Conservation (phyloP, 2,329 filamentous ascomycete species). For the Fusarium lyarnte region DNA sequence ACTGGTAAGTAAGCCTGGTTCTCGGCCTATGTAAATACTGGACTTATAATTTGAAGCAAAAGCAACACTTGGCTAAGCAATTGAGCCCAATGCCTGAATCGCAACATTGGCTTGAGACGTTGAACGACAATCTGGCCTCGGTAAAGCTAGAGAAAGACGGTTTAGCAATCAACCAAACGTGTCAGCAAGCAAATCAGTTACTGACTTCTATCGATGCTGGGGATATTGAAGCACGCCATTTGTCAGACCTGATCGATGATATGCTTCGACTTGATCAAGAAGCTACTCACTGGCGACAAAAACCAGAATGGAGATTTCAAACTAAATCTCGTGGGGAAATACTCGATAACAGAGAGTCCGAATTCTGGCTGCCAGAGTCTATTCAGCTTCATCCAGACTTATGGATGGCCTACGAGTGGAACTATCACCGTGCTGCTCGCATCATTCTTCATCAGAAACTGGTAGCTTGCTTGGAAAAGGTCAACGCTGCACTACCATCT, state of each 20-base stretch:
- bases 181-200: constrained; percentile 45
- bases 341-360: not conserved
- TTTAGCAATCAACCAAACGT: constrained; percentile 33
- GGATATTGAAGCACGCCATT: not conserved
- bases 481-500: not conserved
- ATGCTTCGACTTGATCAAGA: constrained; percentile 46
- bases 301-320: constrained; percentile 48
- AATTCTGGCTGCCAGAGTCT: constrained; percentile 30
- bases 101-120: constrained; percentile 42
- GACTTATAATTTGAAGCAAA: constrained; percentile 41
- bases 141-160: constrained; percentile 33
- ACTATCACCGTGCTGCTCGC: constrained; percentile 51
- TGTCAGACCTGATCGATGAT: constrained; percentile 44
- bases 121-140: constrained; percentile 41
- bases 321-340: constrained; percentile 36
- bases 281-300: constrained; percentile 45
- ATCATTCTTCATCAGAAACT: constrained; percentile 51
- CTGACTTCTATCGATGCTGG: constrained; percentile 26
- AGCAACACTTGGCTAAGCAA: constrained; percentile 48
- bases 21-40: not conserved
- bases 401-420: constrained; percentile 55
- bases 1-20: constrained; percentile 28
- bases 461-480: constrained; percentile 42
- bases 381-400: constrained; percentile 51
- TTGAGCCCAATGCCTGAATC: constrained; percentile 44